phyloP scores from a whole-genome alignment of 2,329 filamentous ascomycete species.

The Pseudocercospora macadamiae region DNA sequence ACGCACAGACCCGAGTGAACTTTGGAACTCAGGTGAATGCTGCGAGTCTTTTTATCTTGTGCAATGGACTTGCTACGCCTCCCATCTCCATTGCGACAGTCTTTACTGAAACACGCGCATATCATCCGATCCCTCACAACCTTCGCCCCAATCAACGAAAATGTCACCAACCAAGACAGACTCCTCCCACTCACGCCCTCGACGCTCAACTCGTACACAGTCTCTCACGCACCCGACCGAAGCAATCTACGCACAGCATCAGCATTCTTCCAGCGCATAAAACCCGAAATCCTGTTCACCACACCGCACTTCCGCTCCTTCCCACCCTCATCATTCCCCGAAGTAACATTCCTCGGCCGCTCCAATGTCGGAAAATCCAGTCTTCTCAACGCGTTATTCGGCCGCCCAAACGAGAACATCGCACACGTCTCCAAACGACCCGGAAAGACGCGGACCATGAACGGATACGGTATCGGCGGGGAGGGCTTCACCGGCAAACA shows the following conservation, averaged over 20 bases:
- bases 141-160: constrained; percentile 7
- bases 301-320: constrained; percentile 63
- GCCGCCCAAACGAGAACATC: constrained; percentile 42
- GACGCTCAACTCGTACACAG: constrained; percentile 39
- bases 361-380: constrained; percentile 72
- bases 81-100: constrained; percentile 28
- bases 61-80: constrained; percentile 35
- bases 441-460: constrained; percentile 67
- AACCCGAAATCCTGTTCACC: constrained; percentile 62
- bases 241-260: constrained; percentile 46
- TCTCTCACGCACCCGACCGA: constrained; percentile 35
- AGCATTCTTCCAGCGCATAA: constrained; percentile 51
- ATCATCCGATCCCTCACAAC: constrained; percentile 7
- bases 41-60: background rate
- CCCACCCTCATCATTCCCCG: constrained; percentile 57
- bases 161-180: constrained; percentile 11
- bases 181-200: constrained; percentile 34
- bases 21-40: constrained; percentile 4
- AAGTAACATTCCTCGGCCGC: constrained; percentile 69
- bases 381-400: constrained; percentile 66
- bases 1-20: too few relatives aligned
- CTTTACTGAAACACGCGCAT: constrained; percentile 12
- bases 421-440: constrained; percentile 63
- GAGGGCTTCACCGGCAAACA: constrained; percentile 25
- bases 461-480: constrained; percentile 63